Percentiles rank a stretch among this genome's conserved stretches.
phyloP scores from a whole-genome alignment of 192 early-diverging fungal genomes.

The Dispira parvispora region DNA sequence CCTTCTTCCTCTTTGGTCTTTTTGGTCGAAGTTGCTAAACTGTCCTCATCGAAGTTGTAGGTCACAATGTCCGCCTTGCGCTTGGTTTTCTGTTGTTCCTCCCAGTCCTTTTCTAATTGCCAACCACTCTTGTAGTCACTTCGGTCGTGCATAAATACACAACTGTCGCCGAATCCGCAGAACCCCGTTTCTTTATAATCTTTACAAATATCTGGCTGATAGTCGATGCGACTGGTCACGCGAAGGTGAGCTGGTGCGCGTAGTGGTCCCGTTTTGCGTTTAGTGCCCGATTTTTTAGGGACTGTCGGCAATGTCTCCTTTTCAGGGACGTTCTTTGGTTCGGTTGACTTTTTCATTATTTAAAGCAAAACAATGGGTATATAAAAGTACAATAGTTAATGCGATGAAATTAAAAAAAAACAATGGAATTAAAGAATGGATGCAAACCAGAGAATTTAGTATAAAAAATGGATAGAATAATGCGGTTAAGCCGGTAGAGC shows the following conservation, averaged over 20 bases:
- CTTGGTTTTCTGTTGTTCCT: conserved; percentile 56
- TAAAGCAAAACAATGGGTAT: no score
- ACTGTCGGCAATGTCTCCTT: no score
- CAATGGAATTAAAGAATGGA: no score
- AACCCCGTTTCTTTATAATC: conserved; percentile 94
- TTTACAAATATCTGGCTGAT: conserved; percentile 96
- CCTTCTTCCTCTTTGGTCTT: conserved; percentile 43
- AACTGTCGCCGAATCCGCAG: conserved; percentile 97
- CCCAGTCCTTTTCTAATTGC: conserved; percentile 98
- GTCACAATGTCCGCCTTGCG: conserved; percentile 27
- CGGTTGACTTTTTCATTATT: no score
- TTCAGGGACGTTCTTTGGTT: no score
- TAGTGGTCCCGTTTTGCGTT: conserved; percentile 5
- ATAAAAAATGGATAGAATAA: no score
- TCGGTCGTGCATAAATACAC: conserved; percentile 95
- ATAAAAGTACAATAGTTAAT: no score
- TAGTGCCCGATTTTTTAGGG: not conserved
- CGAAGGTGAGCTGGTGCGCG: conserved; percentile 35
- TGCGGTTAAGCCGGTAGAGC: no score
- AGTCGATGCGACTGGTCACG: conserved; percentile 78
- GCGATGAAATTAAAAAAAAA: no score
- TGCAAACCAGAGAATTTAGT: no score
- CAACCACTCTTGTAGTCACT: conserved; percentile 93
- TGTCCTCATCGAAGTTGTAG: conserved; percentile 19
- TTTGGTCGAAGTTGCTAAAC: conserved; percentile 34